Conservation (phyloP, 2,329 filamentous ascomycete species). For the Monosporascus sp. region DNA sequence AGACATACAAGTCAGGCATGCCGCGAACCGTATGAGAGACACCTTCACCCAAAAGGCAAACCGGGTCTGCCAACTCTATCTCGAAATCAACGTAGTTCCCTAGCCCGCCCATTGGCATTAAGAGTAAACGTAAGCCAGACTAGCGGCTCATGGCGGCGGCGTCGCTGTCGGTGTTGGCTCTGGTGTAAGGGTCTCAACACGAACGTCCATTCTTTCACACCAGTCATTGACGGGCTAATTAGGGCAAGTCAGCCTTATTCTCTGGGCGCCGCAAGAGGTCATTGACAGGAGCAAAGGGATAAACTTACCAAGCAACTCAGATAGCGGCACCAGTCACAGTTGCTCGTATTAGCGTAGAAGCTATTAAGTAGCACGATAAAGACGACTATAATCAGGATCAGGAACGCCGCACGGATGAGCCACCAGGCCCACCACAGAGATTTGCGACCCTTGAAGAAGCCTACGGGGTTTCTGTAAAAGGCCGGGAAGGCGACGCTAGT, state of each 20-base stretch:
- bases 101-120: too few relatives aligned
- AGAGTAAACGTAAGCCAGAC: too few relatives aligned
- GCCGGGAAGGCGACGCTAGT: slow-evolving; percentile 42
- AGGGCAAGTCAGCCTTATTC: slow-evolving; percentile 1
- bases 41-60: too few relatives aligned
- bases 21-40: too few relatives aligned
- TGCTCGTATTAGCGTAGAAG: slow-evolving; percentile 75
- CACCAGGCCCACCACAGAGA: slow-evolving; percentile 98
- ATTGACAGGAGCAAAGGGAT: background rate
- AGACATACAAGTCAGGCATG: too few relatives aligned
- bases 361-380: slow-evolving; percentile 86
- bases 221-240: slow-evolving; percentile 25
- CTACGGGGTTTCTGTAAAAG: slow-evolving; percentile 58
- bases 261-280: background rate
- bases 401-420: slow-evolving; percentile 71
- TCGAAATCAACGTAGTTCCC: too few relatives aligned
- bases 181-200: slow-evolving; percentile 12
- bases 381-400: slow-evolving; percentile 75
- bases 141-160: too few relatives aligned
- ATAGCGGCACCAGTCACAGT: slow-evolving; percentile 91
- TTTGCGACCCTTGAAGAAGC: slow-evolving; percentile 89
- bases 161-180: background rate
- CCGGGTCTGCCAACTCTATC: too few relatives aligned
- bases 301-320: slow-evolving; percentile 79
- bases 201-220: slow-evolving; percentile 26